These are phyloP conservation scores for Codiaeum variegatum DNA, from an alignment of 441 rosid genomes.

Conservation along the genomic window DNA sequence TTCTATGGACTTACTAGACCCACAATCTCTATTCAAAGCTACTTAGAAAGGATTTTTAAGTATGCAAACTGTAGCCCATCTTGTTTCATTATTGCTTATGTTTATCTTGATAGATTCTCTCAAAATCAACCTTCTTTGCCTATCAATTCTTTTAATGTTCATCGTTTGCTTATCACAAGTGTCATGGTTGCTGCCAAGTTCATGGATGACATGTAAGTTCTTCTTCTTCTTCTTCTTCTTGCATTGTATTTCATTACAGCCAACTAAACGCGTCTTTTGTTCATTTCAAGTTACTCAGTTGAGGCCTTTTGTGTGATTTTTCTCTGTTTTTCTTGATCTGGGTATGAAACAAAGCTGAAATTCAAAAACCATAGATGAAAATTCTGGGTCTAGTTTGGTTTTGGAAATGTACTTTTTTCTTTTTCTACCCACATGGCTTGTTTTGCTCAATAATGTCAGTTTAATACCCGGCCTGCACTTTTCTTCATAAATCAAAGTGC, in stretches of 20 bases:
- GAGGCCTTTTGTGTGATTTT: background rate
- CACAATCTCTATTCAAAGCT: slow-evolving; percentile 59
- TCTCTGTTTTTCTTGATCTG: slow-evolving; percentile 6
- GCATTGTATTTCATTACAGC: too few species aligned
- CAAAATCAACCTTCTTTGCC: slow-evolving; percentile 61
- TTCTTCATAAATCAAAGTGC: too few species aligned
- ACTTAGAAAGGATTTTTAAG: slow-evolving; percentile 77
- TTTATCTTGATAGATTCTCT: slow-evolving; percentile 72
- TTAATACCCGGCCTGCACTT: too few species aligned
- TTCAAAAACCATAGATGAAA: background rate
- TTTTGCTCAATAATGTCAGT: background rate
- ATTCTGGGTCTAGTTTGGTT: background rate
- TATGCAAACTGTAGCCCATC: slow-evolving; percentile 85
- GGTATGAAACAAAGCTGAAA: background rate
- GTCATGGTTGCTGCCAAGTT: slow-evolving; percentile 81
- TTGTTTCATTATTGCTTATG: slow-evolving; percentile 76
- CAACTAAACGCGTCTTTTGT: too few species aligned
- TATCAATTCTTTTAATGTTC: slow-evolving; percentile 66
- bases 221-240: too few species aligned
- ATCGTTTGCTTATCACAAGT: slow-evolving; percentile 76
- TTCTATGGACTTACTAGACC: slow-evolving; percentile 71
- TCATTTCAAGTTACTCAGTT: too few species aligned
- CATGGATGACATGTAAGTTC: slow-evolving; percentile 89
- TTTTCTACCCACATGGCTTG: slow-evolving; percentile 1
- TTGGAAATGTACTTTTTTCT: background rate